phyloP scores from a whole-genome alignment of 2,329 filamentous ascomycete species.

The Monosporascus sp. region DNA sequence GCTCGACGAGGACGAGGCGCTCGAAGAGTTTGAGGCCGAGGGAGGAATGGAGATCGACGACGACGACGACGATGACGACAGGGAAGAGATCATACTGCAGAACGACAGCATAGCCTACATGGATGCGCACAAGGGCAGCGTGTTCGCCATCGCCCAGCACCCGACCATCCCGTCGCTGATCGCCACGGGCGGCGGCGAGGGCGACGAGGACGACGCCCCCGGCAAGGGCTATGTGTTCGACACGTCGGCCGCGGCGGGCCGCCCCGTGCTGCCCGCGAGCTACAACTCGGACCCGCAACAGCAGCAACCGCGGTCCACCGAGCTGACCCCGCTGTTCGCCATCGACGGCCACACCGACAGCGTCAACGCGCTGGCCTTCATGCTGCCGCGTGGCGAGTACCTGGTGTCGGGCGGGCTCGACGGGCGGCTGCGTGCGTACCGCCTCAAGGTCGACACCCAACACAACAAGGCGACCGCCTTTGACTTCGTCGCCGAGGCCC shows the following conservation, averaged over 20 bases:
- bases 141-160: constrained; percentile 94
- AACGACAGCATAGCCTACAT: constrained; percentile 96
- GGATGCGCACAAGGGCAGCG: constrained; percentile 81
- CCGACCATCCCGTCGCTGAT: constrained; percentile 72
- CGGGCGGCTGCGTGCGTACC: constrained; percentile 71
- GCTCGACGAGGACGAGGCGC: constrained; percentile 71
- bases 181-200: constrained; percentile 75
- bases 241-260: constrained; percentile 55
- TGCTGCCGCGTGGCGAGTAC: constrained; percentile 75
- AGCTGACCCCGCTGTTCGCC: constrained; percentile 62
- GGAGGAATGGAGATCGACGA: constrained; percentile 78
- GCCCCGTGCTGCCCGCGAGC: constrained; percentile 70
- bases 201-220: constrained; percentile 51
- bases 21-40: constrained; percentile 61
- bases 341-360: constrained; percentile 91
- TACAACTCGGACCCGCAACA: constrained; percentile 64
- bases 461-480: constrained; percentile 41
- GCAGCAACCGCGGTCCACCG: constrained; percentile 46
- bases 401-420: constrained; percentile 85
- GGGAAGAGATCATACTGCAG: constrained; percentile 70
- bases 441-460: constrained; percentile 39
- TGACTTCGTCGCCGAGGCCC: constrained; percentile 67
- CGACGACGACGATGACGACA: constrained; percentile 49
- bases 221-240: constrained; percentile 88
- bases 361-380: constrained; percentile 82